Evolutionary conservation across 2,329 filamentous ascomycete genomes (phyloP), one percentile per base, ranked within the genome.

Genomic region (Stagonosporopsis chrysanthemi): DNA sequence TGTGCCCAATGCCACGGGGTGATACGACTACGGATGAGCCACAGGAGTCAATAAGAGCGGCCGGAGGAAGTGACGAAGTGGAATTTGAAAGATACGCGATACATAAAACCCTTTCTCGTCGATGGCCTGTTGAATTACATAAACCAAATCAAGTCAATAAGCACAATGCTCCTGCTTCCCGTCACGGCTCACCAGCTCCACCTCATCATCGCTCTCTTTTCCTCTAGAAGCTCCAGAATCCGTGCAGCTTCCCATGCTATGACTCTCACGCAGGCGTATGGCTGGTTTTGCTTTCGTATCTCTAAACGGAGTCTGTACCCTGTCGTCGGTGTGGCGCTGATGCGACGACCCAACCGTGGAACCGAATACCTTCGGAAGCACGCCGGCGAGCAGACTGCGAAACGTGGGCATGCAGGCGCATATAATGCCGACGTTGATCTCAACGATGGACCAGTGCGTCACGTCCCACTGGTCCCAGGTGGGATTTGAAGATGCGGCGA

Each of bases 321-420:
- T 11, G n/a, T 38, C 15, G 22, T 22, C 12, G 26, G 33, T 28
- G 9, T 47, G 23, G 8, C 22, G 31, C 33, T 38, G 44, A 28
- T 38, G 33, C 22, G 44, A 38, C 6, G 31, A 17, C 14, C 31
- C 44, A 17, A n/a, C 15, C 33, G 23, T 28, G 4, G 44, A 47
- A 14, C 44, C 38, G 4, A 41, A 42, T 3, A 40, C 19, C 28
- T 22, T 31, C 11, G 47, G 47, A 3, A 42, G n/a, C 9, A 42
- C 22, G 2, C 28, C 6, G 24, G 36, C 38, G 19, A 48, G 45
- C 6, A 40, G n/a, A 15, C n/a, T 64, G n/a, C 75, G 71, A 15
- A 78, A 53, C 23, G 69, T 65, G 0, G 78, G 77, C 67, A 80
- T 74, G 62, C 78, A 78, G n/a, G 73, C 74, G 56, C 77, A 79